Evolutionary conservation across 805 yeast genomes (phyloP).

Genomic region (Candida manassasensis): DNA sequence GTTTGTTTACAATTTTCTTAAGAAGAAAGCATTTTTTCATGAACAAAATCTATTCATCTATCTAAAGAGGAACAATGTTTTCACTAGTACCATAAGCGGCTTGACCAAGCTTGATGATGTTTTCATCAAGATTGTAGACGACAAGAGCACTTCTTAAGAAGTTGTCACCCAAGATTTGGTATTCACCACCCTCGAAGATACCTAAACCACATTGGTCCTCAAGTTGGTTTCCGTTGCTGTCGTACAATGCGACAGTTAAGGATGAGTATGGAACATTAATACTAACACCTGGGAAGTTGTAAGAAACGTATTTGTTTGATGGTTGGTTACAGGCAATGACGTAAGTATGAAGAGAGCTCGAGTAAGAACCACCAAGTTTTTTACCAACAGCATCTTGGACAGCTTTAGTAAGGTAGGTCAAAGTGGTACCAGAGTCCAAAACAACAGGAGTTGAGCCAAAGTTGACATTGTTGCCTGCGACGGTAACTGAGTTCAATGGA

Average conservation of each 20-base stretch:
- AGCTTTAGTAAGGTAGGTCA: conserved; percentile 33
- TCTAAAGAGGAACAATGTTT: conserved; percentile 2
- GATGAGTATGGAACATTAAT: conserved; percentile 13
- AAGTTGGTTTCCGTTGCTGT: conserved; percentile 35
- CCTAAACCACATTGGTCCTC: conserved; percentile 20
- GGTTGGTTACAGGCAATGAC: conserved; percentile 31
- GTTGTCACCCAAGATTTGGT: conserved; percentile 51
- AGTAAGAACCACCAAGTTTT: conserved; percentile 10
- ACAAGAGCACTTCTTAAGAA: conserved; percentile 56
- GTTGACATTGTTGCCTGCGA: conserved; percentile 6
- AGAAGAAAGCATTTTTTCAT: too few relatives aligned
- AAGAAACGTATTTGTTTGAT: conserved; percentile 3
- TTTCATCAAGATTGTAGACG: conserved; percentile 53
- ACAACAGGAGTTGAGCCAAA: conserved; percentile 9
- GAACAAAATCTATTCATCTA: too few relatives aligned
- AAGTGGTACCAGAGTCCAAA: conserved; percentile 24
- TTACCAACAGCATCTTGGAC: conserved; percentile 13
- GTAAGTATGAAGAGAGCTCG: conserved; percentile 39
- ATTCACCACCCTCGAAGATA: conserved; percentile 9
- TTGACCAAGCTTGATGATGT: conserved; percentile 49
- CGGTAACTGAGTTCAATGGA: conserved; percentile 22
- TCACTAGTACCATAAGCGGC: conserved; percentile 15
- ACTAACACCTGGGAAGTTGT: conserved; percentile 32
- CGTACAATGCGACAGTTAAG: conserved; percentile 8
- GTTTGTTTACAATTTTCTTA: too few relatives aligned